phyloP scores from a whole-genome alignment of 106 monocot genomes.

The Allium sativum region DNA sequence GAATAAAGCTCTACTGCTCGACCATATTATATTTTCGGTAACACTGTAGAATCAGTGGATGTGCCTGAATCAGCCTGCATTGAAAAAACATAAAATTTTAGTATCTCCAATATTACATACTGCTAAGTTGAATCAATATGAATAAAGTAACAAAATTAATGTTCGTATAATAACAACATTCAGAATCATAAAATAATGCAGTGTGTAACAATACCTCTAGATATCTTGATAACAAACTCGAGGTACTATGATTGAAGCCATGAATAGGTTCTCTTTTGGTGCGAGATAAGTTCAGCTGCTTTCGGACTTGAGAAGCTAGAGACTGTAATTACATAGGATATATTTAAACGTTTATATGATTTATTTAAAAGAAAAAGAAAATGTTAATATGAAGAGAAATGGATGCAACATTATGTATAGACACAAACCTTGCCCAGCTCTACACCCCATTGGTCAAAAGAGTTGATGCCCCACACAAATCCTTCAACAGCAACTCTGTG shows the following conservation, averaged over 20 bases:
- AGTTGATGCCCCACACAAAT: slow-evolving; percentile 96
- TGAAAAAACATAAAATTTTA: background rate
- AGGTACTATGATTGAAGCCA: slow-evolving; percentile 84
- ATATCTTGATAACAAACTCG: slow-evolving; percentile 62
- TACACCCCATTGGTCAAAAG: slow-evolving; percentile 98
- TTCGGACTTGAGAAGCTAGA: slow-evolving; percentile 79
- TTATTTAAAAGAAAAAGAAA: slow-evolving; percentile 1
- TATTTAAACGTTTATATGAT: background rate
- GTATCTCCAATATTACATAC: background rate
- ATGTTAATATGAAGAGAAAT: background rate
- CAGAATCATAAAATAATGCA: background rate
- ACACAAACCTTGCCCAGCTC: slow-evolving; percentile 85
- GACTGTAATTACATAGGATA: slow-evolving; percentile 28
- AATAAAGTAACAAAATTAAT: background rate
- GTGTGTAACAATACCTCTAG: slow-evolving; percentile 43
- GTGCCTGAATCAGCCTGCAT: slow-evolving; percentile 11
- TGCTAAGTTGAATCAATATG: background rate
- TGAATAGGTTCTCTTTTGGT: slow-evolving; percentile 37
- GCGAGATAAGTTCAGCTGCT: slow-evolving; percentile 74
- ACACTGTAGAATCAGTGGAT: slow-evolving; percentile 3
- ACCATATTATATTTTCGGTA: slow-evolving; percentile 7
- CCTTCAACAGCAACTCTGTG: slow-evolving; percentile 94
- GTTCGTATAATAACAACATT: background rate
- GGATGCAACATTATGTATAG: background rate
- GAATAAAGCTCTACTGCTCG: background rate